phyloP scores from a whole-genome alignment of 2,329 filamentous ascomycete genomes.

The Xylariaceae sp. region DNA sequence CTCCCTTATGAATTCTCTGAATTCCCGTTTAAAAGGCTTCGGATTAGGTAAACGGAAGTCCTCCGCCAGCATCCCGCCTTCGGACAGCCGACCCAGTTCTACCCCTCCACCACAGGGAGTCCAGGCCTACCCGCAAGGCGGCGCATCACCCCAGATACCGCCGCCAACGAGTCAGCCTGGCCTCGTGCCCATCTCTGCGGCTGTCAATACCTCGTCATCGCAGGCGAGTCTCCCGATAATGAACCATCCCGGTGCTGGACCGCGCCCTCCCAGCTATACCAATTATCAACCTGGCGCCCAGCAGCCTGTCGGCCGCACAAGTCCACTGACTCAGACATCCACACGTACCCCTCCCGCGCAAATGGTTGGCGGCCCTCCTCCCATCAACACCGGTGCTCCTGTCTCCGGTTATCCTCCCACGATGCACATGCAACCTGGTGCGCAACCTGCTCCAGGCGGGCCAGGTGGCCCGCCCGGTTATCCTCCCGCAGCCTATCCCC shows the following conservation, averaged over 20 bases:
- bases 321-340: constrained; percentile 43
- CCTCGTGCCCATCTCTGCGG: constrained; percentile 35
- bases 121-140: constrained; percentile 36
- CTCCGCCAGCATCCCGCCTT: constrained; percentile 52
- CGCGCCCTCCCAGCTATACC: constrained; percentile 59
- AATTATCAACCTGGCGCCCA: constrained; percentile 47
- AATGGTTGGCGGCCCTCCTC: constrained; percentile 59
- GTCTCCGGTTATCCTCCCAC: constrained; percentile 55
- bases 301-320: constrained; percentile 48
- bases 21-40: constrained; percentile 72
- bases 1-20: constrained; percentile 68
- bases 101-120: constrained; percentile 47
- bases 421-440: constrained; percentile 39
- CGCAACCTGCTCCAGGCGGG: constrained; percentile 38
- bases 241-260: constrained; percentile 56
- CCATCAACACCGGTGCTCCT: constrained; percentile 60
- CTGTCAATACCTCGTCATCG: constrained; percentile 44
- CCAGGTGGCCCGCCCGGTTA: constrained; percentile 38
- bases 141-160: constrained; percentile 16
- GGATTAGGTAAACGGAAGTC: constrained; percentile 78
- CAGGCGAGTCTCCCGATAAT: constrained; percentile 51
- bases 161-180: constrained; percentile 34
- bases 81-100: constrained; percentile 35
- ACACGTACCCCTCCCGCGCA: constrained; percentile 53
- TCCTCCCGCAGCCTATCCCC: constrained; percentile 41